These are phyloP conservation scores for Zelonia costaricensis DNA, from an alignment of 208 protist genomes.

Conservation along the genomic window DNA sequence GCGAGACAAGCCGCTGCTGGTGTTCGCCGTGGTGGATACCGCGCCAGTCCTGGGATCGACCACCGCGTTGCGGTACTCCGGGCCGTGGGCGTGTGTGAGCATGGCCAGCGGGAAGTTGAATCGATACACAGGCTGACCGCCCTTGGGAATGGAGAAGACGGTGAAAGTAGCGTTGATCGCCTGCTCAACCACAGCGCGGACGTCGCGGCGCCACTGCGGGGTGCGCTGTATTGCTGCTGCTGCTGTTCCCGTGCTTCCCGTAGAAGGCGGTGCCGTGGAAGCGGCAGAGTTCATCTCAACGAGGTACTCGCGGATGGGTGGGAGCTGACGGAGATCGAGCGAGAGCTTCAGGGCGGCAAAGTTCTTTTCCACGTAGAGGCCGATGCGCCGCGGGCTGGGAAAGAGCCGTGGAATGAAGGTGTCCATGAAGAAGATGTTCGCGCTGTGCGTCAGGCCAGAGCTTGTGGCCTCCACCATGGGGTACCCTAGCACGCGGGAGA, in stretches of 20 bases:
- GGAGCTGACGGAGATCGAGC: conserved; percentile 24
- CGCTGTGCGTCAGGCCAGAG: conserved; percentile 82
- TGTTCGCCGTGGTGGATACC: conserved; percentile 1
- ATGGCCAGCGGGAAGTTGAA: conserved; percentile 60
- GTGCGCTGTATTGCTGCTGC: background rate
- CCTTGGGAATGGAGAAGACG: conserved; percentile 46
- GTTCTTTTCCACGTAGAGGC: conserved; percentile 71
- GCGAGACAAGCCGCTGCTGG: background rate
- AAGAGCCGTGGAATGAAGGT: conserved; percentile 50
- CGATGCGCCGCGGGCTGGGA: conserved; percentile 44
- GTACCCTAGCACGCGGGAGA: conserved; percentile 49
- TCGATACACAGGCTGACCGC: conserved; percentile 41
- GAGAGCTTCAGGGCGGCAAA: conserved; percentile 59
- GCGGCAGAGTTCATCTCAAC: conserved; percentile 1
- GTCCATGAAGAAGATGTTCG: conserved; percentile 44
- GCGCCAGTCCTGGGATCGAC: conserved; percentile 13
- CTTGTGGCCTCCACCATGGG: conserved; percentile 79
- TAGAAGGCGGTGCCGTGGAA: no score
- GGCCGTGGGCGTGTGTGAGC: conserved; percentile 45
- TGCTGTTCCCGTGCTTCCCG: background rate
- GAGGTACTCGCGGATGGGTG: conserved; percentile 13
- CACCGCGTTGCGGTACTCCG: conserved; percentile 30
- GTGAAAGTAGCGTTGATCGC: conserved; percentile 63
- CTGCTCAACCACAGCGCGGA: conserved; percentile 31
- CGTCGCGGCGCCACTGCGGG: conserved; percentile 8